Evolutionary conservation across 805 yeast genomes (phyloP).

Genomic region (Cyberlindnera meyerae): DNA sequence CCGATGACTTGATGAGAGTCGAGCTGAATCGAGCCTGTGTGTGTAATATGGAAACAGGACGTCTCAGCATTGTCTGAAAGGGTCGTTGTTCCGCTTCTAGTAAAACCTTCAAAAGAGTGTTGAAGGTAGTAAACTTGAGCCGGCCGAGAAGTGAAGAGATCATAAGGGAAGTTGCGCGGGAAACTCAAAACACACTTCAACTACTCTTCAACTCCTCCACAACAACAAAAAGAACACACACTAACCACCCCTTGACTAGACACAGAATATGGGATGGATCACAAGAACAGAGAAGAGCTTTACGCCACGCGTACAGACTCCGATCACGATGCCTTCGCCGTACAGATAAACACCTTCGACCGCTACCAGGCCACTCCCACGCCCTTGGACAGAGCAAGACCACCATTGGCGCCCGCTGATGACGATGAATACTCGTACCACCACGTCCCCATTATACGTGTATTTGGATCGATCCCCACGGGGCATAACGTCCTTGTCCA

Average conservation of each 20-base stretch:
- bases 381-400: constrained; percentile 40
- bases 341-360: constrained; percentile 63
- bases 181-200: too few species aligned
- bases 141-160: too few species aligned
- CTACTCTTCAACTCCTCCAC: too few species aligned
- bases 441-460: constrained; percentile 69
- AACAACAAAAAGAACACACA: too few species aligned
- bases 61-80: too few species aligned
- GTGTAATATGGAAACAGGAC: too few species aligned
- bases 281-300: constrained; percentile 15
- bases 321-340: constrained; percentile 15
- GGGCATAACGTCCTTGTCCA: constrained; percentile 63
- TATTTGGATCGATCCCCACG: constrained; percentile 65
- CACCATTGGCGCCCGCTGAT: constrained; percentile 21
- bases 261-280: constrained; percentile 9
- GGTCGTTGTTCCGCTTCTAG: too few species aligned
- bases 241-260: neutral
- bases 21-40: too few species aligned
- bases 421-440: constrained; percentile 26
- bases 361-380: constrained; percentile 58
- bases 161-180: too few species aligned
- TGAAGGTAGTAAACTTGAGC: too few species aligned
- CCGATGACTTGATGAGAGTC: constrained; percentile 6
- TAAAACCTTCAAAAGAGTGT: too few species aligned
- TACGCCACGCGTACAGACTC: constrained; percentile 11